Conservation (phyloP, 2,329 filamentous ascomycete species). For the Ophiocordyceps sinensis region DNA sequence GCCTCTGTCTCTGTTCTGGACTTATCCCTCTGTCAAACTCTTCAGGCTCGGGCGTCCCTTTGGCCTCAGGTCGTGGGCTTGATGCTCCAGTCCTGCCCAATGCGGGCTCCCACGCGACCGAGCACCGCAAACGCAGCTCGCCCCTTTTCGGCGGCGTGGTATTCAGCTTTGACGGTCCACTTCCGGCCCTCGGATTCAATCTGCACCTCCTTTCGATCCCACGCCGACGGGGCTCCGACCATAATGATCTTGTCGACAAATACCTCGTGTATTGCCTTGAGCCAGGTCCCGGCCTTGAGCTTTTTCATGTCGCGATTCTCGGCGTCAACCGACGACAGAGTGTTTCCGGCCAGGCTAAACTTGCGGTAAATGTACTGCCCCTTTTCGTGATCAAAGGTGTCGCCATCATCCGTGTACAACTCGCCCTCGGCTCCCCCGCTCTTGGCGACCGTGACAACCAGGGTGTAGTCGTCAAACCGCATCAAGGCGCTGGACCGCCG, state of each 20-base stretch:
- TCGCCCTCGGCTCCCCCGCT: constrained; percentile 52
- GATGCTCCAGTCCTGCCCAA: constrained; percentile 40
- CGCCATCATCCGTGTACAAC: constrained; percentile 85
- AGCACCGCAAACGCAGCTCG: constrained; percentile 37
- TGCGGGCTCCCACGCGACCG: constrained; percentile 33
- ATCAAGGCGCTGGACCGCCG: constrained; percentile 77
- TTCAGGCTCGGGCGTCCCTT: not conserved
- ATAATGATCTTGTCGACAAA: constrained; percentile 72
- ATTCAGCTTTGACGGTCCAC: constrained; percentile 47
- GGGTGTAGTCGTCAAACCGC: constrained; percentile 89
- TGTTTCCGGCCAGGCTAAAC: constrained; percentile 51
- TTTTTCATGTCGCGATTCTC: constrained; percentile 38
- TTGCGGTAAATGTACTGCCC: constrained; percentile 79
- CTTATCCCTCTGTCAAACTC: too few species aligned
- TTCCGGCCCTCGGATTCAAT: constrained; percentile 38
- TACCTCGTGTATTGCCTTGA: constrained; percentile 67
- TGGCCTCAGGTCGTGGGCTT: constrained; percentile 10
- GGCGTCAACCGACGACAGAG: constrained; percentile 56
- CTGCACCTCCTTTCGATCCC: constrained; percentile 49
- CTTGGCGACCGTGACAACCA: constrained; percentile 60
- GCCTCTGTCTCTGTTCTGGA: too few species aligned
- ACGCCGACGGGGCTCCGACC: constrained; percentile 60
- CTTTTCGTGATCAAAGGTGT: constrained; percentile 74
- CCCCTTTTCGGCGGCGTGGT: constrained; percentile 30
- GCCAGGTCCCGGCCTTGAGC: constrained; percentile 49